Conservation (phyloP, 306 rosid species). For the Prinsepia uniflora region DNA sequence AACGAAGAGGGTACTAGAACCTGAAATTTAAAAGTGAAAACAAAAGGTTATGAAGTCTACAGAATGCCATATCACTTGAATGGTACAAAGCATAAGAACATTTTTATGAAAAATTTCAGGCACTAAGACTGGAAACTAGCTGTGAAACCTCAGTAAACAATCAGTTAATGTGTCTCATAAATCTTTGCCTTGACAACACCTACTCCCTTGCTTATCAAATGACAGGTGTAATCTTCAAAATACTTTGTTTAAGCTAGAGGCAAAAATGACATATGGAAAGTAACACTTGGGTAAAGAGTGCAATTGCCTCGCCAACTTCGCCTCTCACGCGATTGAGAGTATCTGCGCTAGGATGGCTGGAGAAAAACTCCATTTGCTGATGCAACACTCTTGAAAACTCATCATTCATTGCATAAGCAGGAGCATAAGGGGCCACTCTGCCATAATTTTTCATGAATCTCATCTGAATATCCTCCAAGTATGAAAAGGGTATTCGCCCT, state of each 20-base stretch:
- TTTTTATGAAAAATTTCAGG: background rate
- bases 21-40: background rate
- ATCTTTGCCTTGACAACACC: background rate
- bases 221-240: background rate
- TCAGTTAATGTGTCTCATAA: background rate
- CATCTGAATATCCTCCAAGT: slow-evolving; percentile 96
- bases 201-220: background rate
- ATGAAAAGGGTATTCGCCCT: slow-evolving; percentile 95
- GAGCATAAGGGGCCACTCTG: slow-evolving; percentile 77
- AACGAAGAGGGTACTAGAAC: background rate
- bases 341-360: slow-evolving; percentile 76
- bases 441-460: slow-evolving; percentile 97
- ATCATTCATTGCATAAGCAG: slow-evolving; percentile 98
- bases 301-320: slow-evolving; percentile 98
- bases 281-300: background rate
- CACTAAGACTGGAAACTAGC: slow-evolving; percentile 9
- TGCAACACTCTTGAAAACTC: slow-evolving; percentile 97
- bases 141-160: background rate
- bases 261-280: background rate
- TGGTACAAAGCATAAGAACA: background rate
- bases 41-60: background rate
- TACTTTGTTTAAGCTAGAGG: background rate
- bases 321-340: slow-evolving; percentile 87
- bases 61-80: slow-evolving; percentile 2
- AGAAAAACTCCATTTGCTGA: slow-evolving; percentile 97